Evolutionary conservation across 176 grass and related monocot genomes (phyloP).

Genomic region (Aechmea fasciata): DNA sequence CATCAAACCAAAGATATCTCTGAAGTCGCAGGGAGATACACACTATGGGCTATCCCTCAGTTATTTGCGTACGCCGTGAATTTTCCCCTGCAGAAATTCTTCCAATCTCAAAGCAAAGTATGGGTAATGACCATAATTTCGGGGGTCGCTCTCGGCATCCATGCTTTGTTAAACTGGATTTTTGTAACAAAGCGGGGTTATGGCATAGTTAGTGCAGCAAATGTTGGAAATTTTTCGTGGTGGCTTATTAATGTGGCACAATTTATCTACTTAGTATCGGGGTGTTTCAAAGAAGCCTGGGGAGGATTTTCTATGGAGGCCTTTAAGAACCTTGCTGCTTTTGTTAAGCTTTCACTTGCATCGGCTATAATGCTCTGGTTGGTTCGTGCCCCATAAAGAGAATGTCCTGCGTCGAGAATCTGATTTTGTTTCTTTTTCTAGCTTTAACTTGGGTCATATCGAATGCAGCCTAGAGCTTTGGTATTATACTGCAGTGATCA

Average conservation of each 20-base stretch:
- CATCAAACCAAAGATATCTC: conserved; percentile 23
- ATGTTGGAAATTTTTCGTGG: conserved; percentile 13
- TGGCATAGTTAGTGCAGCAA: conserved; percentile 17
- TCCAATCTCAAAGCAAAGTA: conserved; percentile 33
- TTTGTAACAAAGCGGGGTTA: conserved; percentile 14
- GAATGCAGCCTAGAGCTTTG: conserved; percentile 24
- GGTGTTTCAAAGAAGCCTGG: conserved; percentile 23
- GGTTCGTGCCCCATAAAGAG: neutral
- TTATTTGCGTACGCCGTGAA: conserved; percentile 20
- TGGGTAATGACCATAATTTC: conserved; percentile 15
- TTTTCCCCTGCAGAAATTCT: conserved; percentile 30
- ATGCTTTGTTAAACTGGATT: conserved; percentile 23
- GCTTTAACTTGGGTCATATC: neutral
- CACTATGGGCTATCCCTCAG: conserved; percentile 28
- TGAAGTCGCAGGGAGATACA: neutral
- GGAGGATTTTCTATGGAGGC: conserved; percentile 27
- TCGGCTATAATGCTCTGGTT: conserved; percentile 34
- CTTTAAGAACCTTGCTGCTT: conserved; percentile 19
- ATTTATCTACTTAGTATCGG: conserved; percentile 16
- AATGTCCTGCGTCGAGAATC: neutral
- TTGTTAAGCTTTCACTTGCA: conserved; percentile 29
- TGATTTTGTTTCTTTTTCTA: neutral
- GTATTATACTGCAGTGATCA: conserved; percentile 21
- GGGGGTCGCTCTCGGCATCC: neutral
- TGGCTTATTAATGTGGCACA: conserved; percentile 24